Percentiles rank a stretch among this genome's conserved stretches.
Conservation (phyloP, 176 grass and related monocot genomes). For the Carex myosuroides region DNA sequence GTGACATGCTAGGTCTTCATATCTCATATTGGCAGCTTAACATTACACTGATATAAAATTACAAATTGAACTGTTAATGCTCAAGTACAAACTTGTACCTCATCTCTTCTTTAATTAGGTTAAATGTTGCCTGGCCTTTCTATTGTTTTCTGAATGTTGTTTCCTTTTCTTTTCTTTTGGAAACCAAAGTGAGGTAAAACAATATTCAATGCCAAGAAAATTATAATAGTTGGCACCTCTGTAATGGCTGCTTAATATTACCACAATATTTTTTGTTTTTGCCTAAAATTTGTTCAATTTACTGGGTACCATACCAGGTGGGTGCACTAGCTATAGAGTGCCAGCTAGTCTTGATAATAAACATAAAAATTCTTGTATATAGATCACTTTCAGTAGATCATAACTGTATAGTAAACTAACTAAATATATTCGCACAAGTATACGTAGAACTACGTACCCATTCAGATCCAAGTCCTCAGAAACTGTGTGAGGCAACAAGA, state of each 20-base stretch:
- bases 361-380: not conserved
- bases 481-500: conserved; percentile 30
- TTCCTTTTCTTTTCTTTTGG: not conserved
- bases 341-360: not conserved
- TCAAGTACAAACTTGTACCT: not conserved
- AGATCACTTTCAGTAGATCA: not conserved
- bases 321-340: not conserved
- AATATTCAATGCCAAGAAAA: not conserved
- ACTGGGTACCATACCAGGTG: not conserved
- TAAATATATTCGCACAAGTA: too few relatives aligned
- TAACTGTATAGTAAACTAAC: too few relatives aligned
- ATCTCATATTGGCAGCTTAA: not conserved
- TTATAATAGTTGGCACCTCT: not conserved
- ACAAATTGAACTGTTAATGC: not conserved
- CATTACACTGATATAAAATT: not conserved
- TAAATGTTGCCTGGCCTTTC: not conserved
- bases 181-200: not conserved
- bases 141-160: not conserved
- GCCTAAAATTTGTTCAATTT: not conserved
- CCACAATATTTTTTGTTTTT: not conserved
- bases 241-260: not conserved
- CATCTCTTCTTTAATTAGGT: not conserved
- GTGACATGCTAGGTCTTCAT: not conserved
- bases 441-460: not conserved
- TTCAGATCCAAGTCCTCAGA: conserved; percentile 8